Evolutionary conservation across 1,139 yeast species (phyloP).

Genomic region (Nakaseomyces uthaithaninus): DNA sequence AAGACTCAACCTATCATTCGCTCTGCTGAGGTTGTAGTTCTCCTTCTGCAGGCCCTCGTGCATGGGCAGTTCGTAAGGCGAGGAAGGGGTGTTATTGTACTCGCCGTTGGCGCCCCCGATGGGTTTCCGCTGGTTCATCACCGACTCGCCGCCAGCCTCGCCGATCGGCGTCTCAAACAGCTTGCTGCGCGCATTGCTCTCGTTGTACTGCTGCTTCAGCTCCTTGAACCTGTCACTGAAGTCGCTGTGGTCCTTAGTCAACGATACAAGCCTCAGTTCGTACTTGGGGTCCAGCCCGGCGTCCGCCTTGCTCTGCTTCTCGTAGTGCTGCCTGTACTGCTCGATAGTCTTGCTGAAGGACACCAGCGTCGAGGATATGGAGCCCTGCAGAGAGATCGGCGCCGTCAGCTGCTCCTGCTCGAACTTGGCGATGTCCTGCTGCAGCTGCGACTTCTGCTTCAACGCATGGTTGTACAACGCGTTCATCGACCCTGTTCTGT

Average conservation of each 20-base stretch:
- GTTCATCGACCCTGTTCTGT: conserved; percentile 39
- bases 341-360: conserved; percentile 67
- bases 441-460: conserved; percentile 69
- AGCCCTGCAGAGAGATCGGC: conserved; percentile 69
- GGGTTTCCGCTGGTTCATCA: conserved; percentile 23
- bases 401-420: conserved; percentile 60
- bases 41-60: conserved; percentile 67
- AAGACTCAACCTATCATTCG: conserved; percentile 78
- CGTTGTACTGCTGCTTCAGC: conserved; percentile 60
- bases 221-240: conserved; percentile 51
- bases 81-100: conserved; percentile 8
- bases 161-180: conserved; percentile 19
- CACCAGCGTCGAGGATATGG: conserved; percentile 74
- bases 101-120: conserved; percentile 7
- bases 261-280: conserved; percentile 49
- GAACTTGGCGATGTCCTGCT: conserved; percentile 58
- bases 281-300: conserved; percentile 52
- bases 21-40: conserved; percentile 53
- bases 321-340: conserved; percentile 57
- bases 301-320: conserved; percentile 42
- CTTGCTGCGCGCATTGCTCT: conserved; percentile 30
- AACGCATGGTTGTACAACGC: conserved; percentile 83
- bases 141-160: conserved; percentile 17
- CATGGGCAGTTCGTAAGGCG: conserved; percentile 36
- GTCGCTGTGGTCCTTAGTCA: conserved; percentile 52